These are phyloP conservation scores for Hondaea fermentalgiana DNA, from an alignment of 108 stramenopile species.

Conservation along the genomic window DNA sequence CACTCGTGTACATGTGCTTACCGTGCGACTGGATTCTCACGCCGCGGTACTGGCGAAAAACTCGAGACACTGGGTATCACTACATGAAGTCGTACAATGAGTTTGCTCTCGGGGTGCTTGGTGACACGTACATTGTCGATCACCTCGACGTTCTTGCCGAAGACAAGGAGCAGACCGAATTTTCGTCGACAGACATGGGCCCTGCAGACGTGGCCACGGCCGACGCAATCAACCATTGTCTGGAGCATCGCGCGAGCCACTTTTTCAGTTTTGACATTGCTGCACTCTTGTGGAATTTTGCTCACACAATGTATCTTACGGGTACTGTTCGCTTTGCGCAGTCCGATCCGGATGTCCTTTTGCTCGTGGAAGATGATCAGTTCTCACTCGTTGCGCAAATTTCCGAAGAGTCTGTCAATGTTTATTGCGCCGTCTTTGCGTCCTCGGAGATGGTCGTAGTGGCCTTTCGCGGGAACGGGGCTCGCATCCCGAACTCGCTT, in stretches of 20 bases:
- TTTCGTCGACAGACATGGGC: background rate
- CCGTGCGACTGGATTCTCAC: background rate
- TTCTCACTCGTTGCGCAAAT: background rate
- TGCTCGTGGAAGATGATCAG: background rate
- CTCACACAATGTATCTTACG: conserved; percentile 5
- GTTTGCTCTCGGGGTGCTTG: background rate
- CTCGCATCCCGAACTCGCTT: background rate
- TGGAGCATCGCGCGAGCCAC: background rate
- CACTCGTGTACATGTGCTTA: background rate
- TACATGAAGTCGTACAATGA: background rate
- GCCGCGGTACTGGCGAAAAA: background rate
- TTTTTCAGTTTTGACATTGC: background rate
- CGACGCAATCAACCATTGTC: background rate
- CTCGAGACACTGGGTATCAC: background rate
- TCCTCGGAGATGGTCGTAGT: background rate
- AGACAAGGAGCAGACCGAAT: background rate
- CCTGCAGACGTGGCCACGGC: background rate
- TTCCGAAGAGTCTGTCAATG: background rate
- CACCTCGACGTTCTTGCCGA: background rate
- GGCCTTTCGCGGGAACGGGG: background rate
- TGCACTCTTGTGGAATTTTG: conserved; percentile 11
- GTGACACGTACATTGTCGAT: background rate
- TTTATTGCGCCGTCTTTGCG: conserved; percentile 5
- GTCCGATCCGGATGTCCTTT: background rate
- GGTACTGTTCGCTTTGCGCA: background rate